Base-by-base conservation (phyloP, 2,329 filamentous ascomycete species). In the Aspergillus terreus region DNA sequence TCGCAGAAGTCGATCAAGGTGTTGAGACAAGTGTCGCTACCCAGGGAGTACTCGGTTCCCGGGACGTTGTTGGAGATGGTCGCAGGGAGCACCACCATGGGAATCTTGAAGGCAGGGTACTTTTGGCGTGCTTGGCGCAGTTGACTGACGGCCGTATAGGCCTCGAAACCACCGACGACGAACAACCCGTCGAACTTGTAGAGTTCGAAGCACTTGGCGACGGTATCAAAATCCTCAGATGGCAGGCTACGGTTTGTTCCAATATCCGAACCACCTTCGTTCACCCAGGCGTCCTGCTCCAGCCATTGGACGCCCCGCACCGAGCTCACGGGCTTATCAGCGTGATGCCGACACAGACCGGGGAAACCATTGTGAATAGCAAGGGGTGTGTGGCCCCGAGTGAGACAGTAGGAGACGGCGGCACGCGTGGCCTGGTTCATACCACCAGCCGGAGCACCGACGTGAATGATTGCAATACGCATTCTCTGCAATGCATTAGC, bases 31-130 rank as follows among this genome's bases (percentile, higher is more conserved):
- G 92, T 99, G 66, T 99, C 94, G 25, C 90, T 95, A 42, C 94
- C 92, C 44, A 99, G 83, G 1, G 91, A 96, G 76, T 96, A 97
- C 73, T 99, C 92, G 0, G 92, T 95, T 33, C 94, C 94, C 0
- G 92, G 92, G 3, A 99, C 94, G 69, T 99, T 97, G 79, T 97
- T 97, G 60, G 90, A 95, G 62, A 99, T 92, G 12, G 94, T 99
- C n/a, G 94, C 94, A 0, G 92, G 92, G 21, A 97, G 80, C 43
- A 96, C 81, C 48, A 87, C 82, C 79, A 96, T 90, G 25, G 92
- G 94, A 58, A 99, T 96, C 71, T 90, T 90, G 67, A 99, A 87
- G 2, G 88, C 86, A 14, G 89, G 84, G 72, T 88, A 96, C 55
- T 89, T 74, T 30, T 83, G 80, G 51, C 90, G 82, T 14, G 87